phyloP scores from a whole-genome alignment of 495 filamentous ascomycete genomes.

The Beverwykella pulmonaria region DNA sequence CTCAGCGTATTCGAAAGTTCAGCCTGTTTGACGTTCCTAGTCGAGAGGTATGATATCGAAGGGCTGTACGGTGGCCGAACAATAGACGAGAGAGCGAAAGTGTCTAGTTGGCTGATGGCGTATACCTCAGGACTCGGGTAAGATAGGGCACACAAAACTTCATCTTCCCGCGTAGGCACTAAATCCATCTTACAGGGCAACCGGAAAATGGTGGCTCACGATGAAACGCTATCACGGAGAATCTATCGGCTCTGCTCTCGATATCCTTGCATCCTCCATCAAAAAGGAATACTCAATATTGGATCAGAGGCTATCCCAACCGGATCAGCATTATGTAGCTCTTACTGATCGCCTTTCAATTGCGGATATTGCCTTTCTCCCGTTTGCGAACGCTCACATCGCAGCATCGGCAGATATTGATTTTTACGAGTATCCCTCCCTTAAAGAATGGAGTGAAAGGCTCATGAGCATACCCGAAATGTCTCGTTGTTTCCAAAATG shows the following conservation, averaged over 20 bases:
- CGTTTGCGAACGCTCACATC: constrained; percentile 23
- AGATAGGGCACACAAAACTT: neutral
- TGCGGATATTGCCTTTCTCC: constrained; percentile 25
- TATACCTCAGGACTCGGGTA: constrained; percentile 24
- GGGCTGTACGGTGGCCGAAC: constrained; percentile 16
- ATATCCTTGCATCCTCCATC: constrained; percentile 3
- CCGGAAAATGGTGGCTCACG: constrained; percentile 25
- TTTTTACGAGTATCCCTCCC: constrained; percentile 8
- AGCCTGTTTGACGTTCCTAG: constrained; percentile 17
- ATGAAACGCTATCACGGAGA: neutral
- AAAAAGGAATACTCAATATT: constrained; percentile 18
- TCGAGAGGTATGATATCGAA: constrained; percentile 22
- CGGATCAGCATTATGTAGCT: constrained; percentile 18
- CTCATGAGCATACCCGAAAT: too few relatives aligned
- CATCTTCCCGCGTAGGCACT: neutral
- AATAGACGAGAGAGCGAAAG: constrained; percentile 3
- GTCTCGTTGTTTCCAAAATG: too few relatives aligned
- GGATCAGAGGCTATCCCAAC: constrained; percentile 7
- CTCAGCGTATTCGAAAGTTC: constrained; percentile 27
- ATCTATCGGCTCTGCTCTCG: neutral
- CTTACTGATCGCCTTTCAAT: constrained; percentile 20
- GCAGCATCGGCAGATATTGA: constrained; percentile 19
- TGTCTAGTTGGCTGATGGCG: constrained; percentile 18
- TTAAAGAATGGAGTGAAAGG: constrained; percentile 26
- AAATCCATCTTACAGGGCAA: neutral